Evolutionary conservation across 768 basidiomycete species (phyloP).

Genomic region (Boletus subparvulus): DNA sequence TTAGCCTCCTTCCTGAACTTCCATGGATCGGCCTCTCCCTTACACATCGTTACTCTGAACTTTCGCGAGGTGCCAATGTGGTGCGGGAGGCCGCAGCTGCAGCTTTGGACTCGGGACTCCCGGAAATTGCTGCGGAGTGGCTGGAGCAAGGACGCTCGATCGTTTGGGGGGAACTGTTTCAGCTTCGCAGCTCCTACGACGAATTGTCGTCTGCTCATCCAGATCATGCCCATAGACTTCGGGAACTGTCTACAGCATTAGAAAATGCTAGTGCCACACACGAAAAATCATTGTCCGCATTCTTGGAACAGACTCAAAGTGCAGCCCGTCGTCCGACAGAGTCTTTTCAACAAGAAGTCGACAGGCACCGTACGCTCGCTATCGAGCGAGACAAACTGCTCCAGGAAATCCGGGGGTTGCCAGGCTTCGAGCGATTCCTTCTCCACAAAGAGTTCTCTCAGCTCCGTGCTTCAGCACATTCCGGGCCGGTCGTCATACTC

Average conservation of each 20-base stretch:
- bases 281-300: background rate
- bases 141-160: conserved; percentile 13
- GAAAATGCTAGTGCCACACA: background rate
- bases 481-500: too few species aligned
- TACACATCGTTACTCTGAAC: conserved; percentile 12
- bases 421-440: too few species aligned
- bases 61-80: background rate
- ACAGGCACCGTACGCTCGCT: too few species aligned
- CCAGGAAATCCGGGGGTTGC: too few species aligned
- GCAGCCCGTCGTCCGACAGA: too few species aligned
- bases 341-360: too few species aligned
- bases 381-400: too few species aligned
- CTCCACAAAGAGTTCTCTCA: too few species aligned
- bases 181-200: background rate
- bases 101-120: background rate
- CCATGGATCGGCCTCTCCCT: conserved; percentile 18
- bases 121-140: conserved; percentile 6
- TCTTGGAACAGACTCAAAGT: too few species aligned
- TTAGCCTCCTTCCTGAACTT: conserved; percentile 20
- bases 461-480: too few species aligned
- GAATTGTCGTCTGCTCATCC: conserved; percentile 1
- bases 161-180: background rate
- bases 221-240: background rate
- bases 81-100: background rate
- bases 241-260: background rate